Percentiles rank a stretch among this genome's conserved stretches.
Evolutionary conservation across 78 protist genomes (phyloP).

Genomic region (Dictyostelium brefeldianum): DNA sequence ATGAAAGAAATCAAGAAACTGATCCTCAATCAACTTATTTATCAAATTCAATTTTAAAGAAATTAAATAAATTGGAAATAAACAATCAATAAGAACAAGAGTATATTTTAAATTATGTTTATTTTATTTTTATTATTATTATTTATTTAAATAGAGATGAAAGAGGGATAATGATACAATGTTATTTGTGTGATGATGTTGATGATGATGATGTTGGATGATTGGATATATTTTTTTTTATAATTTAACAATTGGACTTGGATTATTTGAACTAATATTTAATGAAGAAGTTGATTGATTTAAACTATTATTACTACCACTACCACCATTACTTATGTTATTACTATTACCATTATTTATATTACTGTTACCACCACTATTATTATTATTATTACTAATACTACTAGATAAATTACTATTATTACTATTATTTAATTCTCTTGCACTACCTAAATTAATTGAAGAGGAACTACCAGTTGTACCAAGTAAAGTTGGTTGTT

Average conservation of each 20-base stretch:
- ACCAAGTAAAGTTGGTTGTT: conserved; percentile 5
- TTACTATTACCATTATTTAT: background rate
- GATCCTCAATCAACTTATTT: conserved; percentile 49
- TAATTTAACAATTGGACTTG: conserved; percentile 13
- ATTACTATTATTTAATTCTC: conserved; percentile 9
- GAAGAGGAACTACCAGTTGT: background rate
- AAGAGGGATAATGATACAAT: too few relatives aligned
- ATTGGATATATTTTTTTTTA: too few relatives aligned
- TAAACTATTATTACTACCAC: background rate
- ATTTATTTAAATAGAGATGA: background rate
- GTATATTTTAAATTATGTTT: background rate
- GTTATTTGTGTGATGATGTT: too few relatives aligned
- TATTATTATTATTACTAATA: background rate
- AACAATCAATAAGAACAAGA: background rate
- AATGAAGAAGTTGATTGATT: background rate
- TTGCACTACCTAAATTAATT: conserved; percentile 26
- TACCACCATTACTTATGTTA: background rate
- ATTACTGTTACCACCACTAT: background rate
- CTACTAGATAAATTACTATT: background rate
- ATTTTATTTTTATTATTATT: background rate
- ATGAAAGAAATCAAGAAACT: conserved; percentile 18
- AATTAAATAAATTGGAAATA: background rate
- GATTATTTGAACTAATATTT: background rate
- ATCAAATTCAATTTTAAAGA: conserved; percentile 25
- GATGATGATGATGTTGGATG: background rate